Evolutionary conservation across 2,329 filamentous ascomycete species (phyloP).

Genomic region (Hypoxylon sp.): DNA sequence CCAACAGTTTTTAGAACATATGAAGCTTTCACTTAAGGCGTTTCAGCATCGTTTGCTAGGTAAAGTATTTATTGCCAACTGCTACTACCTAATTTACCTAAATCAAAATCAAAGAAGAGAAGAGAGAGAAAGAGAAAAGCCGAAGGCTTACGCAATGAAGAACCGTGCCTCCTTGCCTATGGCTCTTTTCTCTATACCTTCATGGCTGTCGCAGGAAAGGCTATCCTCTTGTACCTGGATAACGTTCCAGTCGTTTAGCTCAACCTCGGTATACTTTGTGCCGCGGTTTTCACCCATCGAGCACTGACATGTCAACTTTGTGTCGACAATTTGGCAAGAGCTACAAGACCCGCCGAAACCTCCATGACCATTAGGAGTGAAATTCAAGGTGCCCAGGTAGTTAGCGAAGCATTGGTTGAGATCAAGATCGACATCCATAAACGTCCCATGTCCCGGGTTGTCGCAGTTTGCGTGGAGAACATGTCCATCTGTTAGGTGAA

Average conservation of each 20-base stretch:
- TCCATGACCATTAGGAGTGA: constrained; percentile 26
- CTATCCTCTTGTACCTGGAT: constrained; percentile 22
- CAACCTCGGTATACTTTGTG: constrained; percentile 27
- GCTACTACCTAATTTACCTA: constrained; percentile 1
- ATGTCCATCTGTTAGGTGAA: constrained; percentile 27
- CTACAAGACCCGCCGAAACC: constrained; percentile 30
- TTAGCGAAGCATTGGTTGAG: constrained; percentile 41
- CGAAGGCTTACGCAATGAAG: constrained; percentile 26
- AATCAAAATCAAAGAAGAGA: not conserved
- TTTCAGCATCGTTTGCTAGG: not conserved
- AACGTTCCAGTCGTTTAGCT: constrained; percentile 31
- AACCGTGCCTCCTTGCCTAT: constrained; percentile 14
- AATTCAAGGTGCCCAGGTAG: constrained; percentile 34
- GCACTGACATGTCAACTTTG: constrained; percentile 35
- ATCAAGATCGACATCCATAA: constrained; percentile 26
- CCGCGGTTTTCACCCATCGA: not conserved
- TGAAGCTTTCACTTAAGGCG: not conserved
- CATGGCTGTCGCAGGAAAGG: constrained; percentile 12
- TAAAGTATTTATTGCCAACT: not conserved
- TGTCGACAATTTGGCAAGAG: constrained; percentile 25
- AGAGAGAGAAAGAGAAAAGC: not conserved
- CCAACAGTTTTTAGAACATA: not conserved
- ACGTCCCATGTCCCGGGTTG: constrained; percentile 2
- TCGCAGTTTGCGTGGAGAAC: constrained; percentile 29
- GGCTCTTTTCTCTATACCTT: constrained; percentile 29